Conservation (phyloP, 2,329 filamentous ascomycete species). For the Aspergillus tamarii region DNA sequence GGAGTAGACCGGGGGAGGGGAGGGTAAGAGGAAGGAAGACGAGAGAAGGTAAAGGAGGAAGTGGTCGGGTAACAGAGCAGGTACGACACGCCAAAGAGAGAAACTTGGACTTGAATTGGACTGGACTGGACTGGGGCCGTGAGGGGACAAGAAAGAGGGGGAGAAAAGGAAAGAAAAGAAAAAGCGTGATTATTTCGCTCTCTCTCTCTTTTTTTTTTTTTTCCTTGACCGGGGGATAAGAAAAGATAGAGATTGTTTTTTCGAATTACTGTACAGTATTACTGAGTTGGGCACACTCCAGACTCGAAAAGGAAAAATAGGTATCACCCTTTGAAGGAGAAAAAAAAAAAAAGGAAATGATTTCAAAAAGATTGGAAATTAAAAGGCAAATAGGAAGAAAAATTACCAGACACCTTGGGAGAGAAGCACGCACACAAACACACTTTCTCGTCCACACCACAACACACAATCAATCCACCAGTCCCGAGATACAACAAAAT, state of each 20-base stretch:
- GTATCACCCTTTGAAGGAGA: neutral
- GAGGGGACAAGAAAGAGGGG: constrained; percentile 13
- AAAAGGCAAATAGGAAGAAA: neutral
- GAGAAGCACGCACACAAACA: neutral
- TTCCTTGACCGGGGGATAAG: constrained; percentile 24
- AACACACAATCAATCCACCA: constrained; percentile 4
- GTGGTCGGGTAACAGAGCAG: constrained; percentile 19
- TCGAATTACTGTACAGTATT: constrained; percentile 6
- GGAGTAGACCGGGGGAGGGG: constrained; percentile 20
- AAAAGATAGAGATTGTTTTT: constrained; percentile 6
- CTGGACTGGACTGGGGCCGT: constrained; percentile 8
- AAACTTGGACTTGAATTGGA: constrained; percentile 4
- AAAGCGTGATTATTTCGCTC: constrained; percentile 22
- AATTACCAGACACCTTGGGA: neutral
- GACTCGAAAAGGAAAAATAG: neutral
- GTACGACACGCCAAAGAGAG: constrained; percentile 15
- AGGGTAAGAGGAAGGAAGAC: constrained; percentile 25
- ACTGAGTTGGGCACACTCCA: neutral
- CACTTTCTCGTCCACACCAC: constrained; percentile 2
- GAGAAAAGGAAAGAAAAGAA: constrained; percentile 19
- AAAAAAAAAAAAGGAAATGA: neutral
- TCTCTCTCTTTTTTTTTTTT: neutral
- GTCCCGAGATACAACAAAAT: constrained; percentile 1
- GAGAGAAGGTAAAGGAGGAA: constrained; percentile 19
- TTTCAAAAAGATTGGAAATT: neutral